phyloP scores from a whole-genome alignment of 2,329 filamentous ascomycete genomes.

The Ilyonectria destructans region DNA sequence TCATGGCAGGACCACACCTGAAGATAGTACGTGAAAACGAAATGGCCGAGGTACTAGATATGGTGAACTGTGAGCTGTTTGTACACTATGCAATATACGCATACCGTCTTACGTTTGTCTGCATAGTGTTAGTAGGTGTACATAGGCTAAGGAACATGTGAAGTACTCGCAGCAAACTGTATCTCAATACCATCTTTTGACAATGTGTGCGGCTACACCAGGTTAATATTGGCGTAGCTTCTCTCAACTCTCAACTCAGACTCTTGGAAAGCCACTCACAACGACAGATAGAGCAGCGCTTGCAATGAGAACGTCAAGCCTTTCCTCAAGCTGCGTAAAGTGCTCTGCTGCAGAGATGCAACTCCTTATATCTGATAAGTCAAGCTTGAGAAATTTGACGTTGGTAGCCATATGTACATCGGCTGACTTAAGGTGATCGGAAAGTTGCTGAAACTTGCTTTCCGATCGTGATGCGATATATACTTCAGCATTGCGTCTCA shows the following conservation, averaged over 20 bases:
- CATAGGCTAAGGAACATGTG: neutral
- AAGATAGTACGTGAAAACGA: constrained; percentile 2
- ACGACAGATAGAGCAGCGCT: constrained; percentile 8
- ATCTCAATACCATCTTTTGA: constrained; percentile 10
- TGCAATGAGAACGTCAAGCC: constrained; percentile 7
- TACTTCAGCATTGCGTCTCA: constrained; percentile 7
- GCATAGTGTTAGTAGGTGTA: neutral
- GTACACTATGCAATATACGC: neutral
- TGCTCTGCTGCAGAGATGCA: neutral
- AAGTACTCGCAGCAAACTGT: neutral
- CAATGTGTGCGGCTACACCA: neutral
- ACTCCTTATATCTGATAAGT: constrained; percentile 11
- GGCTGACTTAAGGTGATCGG: neutral
- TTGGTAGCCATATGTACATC: neutral
- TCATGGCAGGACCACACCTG: neutral
- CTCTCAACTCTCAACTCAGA: too few species aligned
- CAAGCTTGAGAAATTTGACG: constrained; percentile 2
- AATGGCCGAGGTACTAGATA: constrained; percentile 10
- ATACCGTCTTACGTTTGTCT: constrained; percentile 7
- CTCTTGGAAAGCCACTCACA: too few species aligned
- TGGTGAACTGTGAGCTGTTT: neutral
- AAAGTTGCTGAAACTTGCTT: constrained; percentile 5
- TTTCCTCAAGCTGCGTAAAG: constrained; percentile 3
- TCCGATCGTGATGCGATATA: constrained; percentile 5
- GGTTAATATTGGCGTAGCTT: constrained; percentile 5